Percentiles rank a stretch among this genome's conserved stretches.
phyloP scores from a whole-genome alignment of 495 filamentous ascomycete genomes.

The Hyaloscypha hepaticicola region DNA sequence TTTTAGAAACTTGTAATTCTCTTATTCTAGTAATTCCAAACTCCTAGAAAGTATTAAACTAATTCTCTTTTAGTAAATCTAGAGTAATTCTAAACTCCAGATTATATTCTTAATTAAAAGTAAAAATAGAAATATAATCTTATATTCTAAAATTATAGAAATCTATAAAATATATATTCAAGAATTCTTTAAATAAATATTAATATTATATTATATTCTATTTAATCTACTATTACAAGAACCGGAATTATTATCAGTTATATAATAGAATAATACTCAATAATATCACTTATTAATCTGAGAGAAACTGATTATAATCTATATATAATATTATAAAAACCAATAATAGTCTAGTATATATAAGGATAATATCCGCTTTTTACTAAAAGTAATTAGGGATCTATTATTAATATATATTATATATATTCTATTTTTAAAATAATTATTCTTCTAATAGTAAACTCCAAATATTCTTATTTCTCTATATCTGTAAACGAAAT shows the following conservation, averaged over 20 bases:
- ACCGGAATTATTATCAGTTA: constrained; percentile 11
- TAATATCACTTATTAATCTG: too few relatives aligned
- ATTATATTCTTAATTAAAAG: constrained; percentile 14
- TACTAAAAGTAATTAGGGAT: constrained; percentile 1
- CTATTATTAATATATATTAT: constrained; percentile 2
- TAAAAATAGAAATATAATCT: constrained; percentile 6
- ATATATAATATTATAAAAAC: too few relatives aligned
- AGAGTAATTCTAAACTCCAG: constrained; percentile 8
- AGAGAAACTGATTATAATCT: too few relatives aligned
- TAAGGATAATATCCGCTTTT: too few relatives aligned
- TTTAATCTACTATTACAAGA: constrained; percentile 10
- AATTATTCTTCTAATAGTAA: constrained; percentile 2
- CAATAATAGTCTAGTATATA: too few relatives aligned
- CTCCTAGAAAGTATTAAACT: too few relatives aligned
- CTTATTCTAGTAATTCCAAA: constrained; percentile 13
- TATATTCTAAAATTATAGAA: too few relatives aligned
- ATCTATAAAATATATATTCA: too few relatives aligned
- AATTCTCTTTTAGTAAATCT: constrained; percentile 11
- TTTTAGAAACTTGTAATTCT: constrained; percentile 21
- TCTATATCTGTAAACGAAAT: background rate
- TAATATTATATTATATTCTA: constrained; percentile 15
- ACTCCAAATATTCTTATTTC: too few relatives aligned
- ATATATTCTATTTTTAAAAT: constrained; percentile 1
- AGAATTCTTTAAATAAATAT: constrained; percentile 8
- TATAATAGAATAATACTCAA: too few relatives aligned